Conservation (phyloP, 2,329 filamentous ascomycete genomes). For the Fusarium sp. region DNA sequence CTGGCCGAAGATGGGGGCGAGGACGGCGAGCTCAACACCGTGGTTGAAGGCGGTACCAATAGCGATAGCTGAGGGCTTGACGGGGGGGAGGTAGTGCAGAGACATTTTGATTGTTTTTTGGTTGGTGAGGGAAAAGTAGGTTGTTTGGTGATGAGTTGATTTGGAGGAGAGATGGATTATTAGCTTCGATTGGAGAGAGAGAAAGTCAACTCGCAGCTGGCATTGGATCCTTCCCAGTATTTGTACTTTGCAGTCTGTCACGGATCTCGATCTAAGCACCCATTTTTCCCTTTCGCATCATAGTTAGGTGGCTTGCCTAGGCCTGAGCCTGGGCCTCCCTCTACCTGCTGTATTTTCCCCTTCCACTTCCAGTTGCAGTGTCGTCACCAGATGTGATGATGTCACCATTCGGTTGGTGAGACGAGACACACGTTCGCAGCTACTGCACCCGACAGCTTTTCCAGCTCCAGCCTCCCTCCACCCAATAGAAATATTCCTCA, state of each 20-base stretch:
- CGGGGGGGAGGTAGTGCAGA: conserved; percentile 75
- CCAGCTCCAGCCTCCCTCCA: not conserved
- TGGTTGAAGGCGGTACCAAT: conserved; percentile 97
- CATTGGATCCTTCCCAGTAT: conserved; percentile 36
- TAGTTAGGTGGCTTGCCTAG: conserved; percentile 39
- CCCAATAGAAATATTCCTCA: not conserved
- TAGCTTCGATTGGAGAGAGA: conserved; percentile 34
- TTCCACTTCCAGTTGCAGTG: conserved; percentile 33
- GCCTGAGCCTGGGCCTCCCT: not conserved
- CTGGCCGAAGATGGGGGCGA: conserved; percentile 91
- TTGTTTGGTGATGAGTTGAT: not conserved
- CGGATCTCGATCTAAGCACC: conserved; percentile 43
- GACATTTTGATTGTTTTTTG: conserved; percentile 60
- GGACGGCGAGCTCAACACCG: conserved; percentile 85
- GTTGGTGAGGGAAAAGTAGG: not conserved
- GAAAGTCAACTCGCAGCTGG: conserved; percentile 2
- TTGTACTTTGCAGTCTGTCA: conserved; percentile 42
- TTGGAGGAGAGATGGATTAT: conserved; percentile 2
- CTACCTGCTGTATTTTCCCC: conserved; percentile 25
- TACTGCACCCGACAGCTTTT: not conserved
- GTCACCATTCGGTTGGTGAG: conserved; percentile 53
- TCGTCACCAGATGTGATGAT: conserved; percentile 56
- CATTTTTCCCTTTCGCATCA: conserved; percentile 31
- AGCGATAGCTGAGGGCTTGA: conserved; percentile 98
- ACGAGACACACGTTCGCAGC: conserved; percentile 11